Conservation (phyloP, 2,329 filamentous ascomycete genomes). For the Nemania bipapillata region DNA sequence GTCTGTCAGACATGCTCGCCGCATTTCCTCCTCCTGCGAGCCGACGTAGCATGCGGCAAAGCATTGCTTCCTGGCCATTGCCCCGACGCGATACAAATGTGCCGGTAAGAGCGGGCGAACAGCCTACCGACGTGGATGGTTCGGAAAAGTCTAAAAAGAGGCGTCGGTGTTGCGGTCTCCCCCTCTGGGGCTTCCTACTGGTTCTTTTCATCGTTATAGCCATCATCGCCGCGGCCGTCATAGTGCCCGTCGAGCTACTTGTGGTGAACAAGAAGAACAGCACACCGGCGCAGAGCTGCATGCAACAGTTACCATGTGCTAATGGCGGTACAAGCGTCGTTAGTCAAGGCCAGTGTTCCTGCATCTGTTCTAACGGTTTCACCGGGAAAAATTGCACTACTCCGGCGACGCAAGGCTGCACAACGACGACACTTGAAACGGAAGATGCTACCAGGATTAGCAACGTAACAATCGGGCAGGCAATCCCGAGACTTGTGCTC, state of each 20-base stretch:
- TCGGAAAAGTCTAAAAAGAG: slow-evolving; percentile 45
- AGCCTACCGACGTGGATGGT: slow-evolving; percentile 19
- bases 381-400: slow-evolving; percentile 68
- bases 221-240: slow-evolving; percentile 80
- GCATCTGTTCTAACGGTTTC: slow-evolving; percentile 89
- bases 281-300: slow-evolving; percentile 64
- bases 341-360: slow-evolving; percentile 76
- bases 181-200: slow-evolving; percentile 79
- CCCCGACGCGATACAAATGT: slow-evolving; percentile 49
- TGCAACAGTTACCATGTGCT: slow-evolving; percentile 70
- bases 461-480: slow-evolving; percentile 83
- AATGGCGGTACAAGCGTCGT: slow-evolving; percentile 85
- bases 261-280: slow-evolving; percentile 64
- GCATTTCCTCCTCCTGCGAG: slow-evolving; percentile 70
- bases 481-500: slow-evolving; percentile 78
- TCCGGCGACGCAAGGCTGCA: slow-evolving; percentile 62
- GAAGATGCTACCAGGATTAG: slow-evolving; percentile 55
- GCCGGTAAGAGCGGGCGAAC: slow-evolving; percentile 28
- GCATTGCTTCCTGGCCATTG: slow-evolving; percentile 64
- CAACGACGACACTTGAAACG: slow-evolving; percentile 60
- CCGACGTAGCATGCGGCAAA: slow-evolving; percentile 57
- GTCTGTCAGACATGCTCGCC: slow-evolving; percentile 72
- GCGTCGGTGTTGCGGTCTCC: slow-evolving; percentile 84
- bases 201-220: slow-evolving; percentile 72
- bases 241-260: slow-evolving; percentile 77